Conservation (phyloP, 2,329 filamentous ascomycete genomes). For the Remersonia thermophila region DNA sequence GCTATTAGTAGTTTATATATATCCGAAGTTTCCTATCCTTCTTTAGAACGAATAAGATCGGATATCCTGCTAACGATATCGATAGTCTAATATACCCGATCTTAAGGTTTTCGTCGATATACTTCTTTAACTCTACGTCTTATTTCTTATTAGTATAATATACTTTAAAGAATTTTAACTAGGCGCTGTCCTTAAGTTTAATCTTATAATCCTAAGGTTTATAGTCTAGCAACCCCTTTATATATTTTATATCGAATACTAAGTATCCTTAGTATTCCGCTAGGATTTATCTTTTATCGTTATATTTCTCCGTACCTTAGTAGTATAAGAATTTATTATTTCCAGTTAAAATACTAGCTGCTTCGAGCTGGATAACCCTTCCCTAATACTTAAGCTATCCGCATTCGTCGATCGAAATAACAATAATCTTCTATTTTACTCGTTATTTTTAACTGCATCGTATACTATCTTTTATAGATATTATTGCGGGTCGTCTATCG, state of each 20-base stretch:
- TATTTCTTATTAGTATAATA: background rate
- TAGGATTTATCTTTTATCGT: no score
- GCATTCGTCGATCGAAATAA: no score
- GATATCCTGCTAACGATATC: background rate
- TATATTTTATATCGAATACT: slow-evolving; percentile 1
- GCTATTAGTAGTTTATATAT: slow-evolving; percentile 2
- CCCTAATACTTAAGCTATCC: no score
- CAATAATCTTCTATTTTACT: no score
- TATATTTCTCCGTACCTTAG: no score
- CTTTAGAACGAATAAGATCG: slow-evolving; percentile 1
- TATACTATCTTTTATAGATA: no score
- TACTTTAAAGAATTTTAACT: slow-evolving; percentile 2
- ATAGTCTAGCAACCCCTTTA: slow-evolving; percentile 1
- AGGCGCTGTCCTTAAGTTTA: background rate
- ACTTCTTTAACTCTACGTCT: background rate
- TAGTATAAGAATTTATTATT: no score
- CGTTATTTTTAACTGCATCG: no score
- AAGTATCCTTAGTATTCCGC: background rate
- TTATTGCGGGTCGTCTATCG: no score
- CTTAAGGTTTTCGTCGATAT: background rate
- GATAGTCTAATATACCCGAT: background rate
- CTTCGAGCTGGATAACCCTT: no score
- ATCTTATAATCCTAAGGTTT: background rate
- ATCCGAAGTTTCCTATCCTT: slow-evolving; percentile 1
- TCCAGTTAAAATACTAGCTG: no score